Conservation (phyloP, 1,284 basidiomycete species). For the Trametes sp. region DNA sequence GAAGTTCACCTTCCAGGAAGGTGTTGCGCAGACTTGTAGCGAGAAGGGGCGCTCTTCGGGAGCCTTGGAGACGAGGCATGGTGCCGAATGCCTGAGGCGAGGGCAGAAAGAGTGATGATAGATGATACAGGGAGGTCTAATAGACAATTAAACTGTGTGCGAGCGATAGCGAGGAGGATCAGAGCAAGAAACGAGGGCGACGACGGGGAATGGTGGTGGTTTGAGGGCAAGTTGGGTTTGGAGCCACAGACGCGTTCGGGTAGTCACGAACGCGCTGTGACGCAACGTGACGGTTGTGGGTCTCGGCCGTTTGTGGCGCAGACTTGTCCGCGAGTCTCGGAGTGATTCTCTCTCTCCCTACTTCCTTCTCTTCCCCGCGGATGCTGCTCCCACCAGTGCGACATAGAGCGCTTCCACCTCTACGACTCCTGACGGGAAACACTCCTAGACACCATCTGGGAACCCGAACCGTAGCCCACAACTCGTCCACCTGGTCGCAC, state of each 20-base stretch:
- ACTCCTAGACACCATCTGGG: too few species aligned
- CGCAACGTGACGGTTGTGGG: conserved; percentile 11
- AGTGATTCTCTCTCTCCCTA: too few species aligned
- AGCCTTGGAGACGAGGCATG: conserved; percentile 29
- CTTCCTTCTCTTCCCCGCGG: too few species aligned
- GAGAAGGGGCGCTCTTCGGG: conserved; percentile 21
- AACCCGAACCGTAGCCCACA: too few species aligned
- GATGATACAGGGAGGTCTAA: background rate
- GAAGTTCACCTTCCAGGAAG: conserved; percentile 23
- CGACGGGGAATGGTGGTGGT: conserved; percentile 7
- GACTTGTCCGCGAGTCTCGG: too few species aligned
- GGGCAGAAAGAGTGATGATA: background rate
- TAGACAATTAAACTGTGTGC: background rate
- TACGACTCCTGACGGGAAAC: too few species aligned
- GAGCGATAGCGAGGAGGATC: background rate
- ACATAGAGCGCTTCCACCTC: too few species aligned
- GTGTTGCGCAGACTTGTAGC: conserved; percentile 16
- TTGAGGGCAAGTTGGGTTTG: conserved; percentile 21
- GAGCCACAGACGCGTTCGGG: conserved; percentile 13
- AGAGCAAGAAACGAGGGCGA: background rate
- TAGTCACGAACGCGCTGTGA: conserved; percentile 13
- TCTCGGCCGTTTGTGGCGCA: background rate
- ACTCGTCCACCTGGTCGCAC: background rate
- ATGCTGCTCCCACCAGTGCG: too few species aligned
- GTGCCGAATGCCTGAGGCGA: background rate